Conservation (phyloP, 495 filamentous ascomycete genomes). For the Margaritispora aquatica region DNA sequence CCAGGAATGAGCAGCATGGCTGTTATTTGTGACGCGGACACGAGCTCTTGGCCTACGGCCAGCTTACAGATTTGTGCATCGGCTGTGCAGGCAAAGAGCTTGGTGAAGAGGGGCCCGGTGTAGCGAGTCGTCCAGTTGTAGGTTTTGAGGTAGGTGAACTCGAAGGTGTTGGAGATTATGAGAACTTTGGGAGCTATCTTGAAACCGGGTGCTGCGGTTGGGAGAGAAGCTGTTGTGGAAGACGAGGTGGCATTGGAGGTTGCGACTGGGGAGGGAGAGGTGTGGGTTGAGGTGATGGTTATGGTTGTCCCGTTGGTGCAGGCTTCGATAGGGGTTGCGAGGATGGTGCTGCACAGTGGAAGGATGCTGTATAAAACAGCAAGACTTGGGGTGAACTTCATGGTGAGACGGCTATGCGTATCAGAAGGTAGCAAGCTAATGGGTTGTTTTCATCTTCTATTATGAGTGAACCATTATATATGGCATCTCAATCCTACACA, state of each 20-base stretch:
- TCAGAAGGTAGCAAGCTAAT: no score
- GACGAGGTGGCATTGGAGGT: no score
- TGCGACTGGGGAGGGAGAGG: not conserved
- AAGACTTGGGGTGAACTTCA: not conserved
- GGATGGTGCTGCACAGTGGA: not conserved
- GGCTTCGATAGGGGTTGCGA: not conserved
- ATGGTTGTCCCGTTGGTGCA: not conserved
- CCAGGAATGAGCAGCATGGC: not conserved
- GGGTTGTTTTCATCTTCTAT: no score
- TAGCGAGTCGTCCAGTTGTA: not conserved
- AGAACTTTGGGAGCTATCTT: not conserved
- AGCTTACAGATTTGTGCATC: not conserved
- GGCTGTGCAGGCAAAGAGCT: not conserved
- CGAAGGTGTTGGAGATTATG: not conserved
- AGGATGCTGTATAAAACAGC: not conserved
- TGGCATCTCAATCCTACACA: no score
- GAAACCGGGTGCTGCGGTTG: not conserved
- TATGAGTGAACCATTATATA: no score
- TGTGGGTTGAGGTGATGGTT: not conserved
- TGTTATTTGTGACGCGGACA: not conserved
- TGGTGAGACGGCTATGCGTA: not conserved
- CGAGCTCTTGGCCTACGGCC: not conserved
- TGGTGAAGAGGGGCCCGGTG: not conserved
- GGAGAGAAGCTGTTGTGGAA: no score
- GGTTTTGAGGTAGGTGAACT: not conserved